Percentiles rank a stretch among this genome's conserved stretches.
Evolutionary conservation across 2,329 filamentous ascomycete species (phyloP).

Genomic region (Ilyonectria destructans): DNA sequence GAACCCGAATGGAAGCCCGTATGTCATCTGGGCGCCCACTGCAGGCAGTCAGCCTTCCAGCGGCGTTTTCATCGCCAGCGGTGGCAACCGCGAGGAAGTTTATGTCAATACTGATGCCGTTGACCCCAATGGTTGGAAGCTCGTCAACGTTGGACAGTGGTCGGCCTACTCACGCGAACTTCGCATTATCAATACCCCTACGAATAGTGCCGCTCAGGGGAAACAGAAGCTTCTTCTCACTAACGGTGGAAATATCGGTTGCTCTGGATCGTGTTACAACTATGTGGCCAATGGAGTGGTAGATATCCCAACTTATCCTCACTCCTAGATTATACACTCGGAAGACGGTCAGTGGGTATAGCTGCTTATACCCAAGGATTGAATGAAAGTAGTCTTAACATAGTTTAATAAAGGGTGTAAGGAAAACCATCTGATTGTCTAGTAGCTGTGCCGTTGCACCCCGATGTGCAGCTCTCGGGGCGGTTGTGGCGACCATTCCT

Average conservation of each 20-base stretch:
- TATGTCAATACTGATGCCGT: conserved; percentile 32
- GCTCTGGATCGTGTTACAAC: conserved; percentile 12
- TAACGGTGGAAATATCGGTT: conserved; percentile 11
- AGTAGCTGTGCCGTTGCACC: too few relatives aligned
- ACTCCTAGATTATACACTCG: not conserved
- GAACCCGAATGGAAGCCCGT: conserved; percentile 16
- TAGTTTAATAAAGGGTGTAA: too few relatives aligned
- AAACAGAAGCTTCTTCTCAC: conserved; percentile 6
- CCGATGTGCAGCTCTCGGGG: too few relatives aligned
- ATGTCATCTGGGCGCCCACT: conserved; percentile 18
- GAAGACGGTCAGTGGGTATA: too few relatives aligned
- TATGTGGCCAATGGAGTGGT: conserved; percentile 6
- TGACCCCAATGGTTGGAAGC: conserved; percentile 25
- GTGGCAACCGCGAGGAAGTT: conserved; percentile 8
- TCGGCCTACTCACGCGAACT: conserved; percentile 26
- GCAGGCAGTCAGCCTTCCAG: not conserved
- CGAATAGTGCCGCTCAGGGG: not conserved
- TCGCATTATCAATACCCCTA: conserved; percentile 15
- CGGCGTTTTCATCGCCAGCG: conserved; percentile 18
- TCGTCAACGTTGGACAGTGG: conserved; percentile 30
- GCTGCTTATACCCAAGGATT: too few relatives aligned
- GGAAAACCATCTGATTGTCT: too few relatives aligned
- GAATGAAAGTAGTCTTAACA: too few relatives aligned
- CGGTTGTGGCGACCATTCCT: too few relatives aligned
- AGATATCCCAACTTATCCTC: conserved; percentile 6